Base-by-base conservation (phyloP, 23 red algal species). In the Chondrus crispus region DNA sequence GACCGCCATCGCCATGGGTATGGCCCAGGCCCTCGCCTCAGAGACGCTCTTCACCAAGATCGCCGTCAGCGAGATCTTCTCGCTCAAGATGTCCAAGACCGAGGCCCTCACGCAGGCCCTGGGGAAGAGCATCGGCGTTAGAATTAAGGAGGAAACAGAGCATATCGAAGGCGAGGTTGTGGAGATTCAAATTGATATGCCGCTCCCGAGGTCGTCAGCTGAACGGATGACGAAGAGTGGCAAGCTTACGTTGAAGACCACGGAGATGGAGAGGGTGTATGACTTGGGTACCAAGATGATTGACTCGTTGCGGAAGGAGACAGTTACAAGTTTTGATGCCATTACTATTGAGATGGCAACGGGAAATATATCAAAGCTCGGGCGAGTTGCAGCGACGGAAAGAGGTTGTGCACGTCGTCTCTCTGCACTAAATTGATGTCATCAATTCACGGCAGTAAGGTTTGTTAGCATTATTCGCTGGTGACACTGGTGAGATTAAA, bases 221-320 rank as follows among this genome's bases (percentile, higher is more conserved):
- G 43, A 47, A 39, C 60, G 79, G 41, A 81, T 87, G 14, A 53
- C 73, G 9, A 92, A 92, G 35, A 96, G 60, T 37, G 95, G 90
- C 28, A 96, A 96, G 60, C 70, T 98, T 20, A 95, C 93, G 46
- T 84, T 98, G 75, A 98, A 98, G 76, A 98, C 96, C 3, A 98
- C 96, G 28, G 96, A 98, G 24, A 98, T 98, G 96, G 96, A 98
- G 70, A 98, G 87, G n/a, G 83, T 98, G 49, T 98, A 98, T 66
- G 96, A 98, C 55, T 81, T 98, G 19, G 96, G 96, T 38, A 75
- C 58, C 42, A 95, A 95, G 54, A 98, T 98, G 96, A 93, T 95
- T 16, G 88, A 98, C 14, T 78, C 88, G 22, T 74, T 98, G 39
- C 40, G 80, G 43, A 88, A 85, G 48, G 87, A 95, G 79, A 95